Base-by-base conservation (phyloP, 2,329 filamentous ascomycete species). In the Fusarium musae region DNA sequence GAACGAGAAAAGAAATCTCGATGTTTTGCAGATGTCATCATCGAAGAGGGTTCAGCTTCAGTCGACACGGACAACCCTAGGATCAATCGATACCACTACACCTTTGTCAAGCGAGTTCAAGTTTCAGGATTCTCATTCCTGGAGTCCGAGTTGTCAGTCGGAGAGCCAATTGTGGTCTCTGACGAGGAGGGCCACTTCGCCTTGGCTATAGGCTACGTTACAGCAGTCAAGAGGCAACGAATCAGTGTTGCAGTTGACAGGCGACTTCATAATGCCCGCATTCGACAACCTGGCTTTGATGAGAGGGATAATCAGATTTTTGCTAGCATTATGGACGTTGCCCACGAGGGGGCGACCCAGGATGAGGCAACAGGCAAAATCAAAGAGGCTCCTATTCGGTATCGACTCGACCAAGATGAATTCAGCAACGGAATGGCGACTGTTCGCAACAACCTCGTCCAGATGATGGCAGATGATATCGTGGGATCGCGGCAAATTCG, bases 341-440 rank as follows among this genome's bases (percentile, higher is more conserved):
- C 86, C 11, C 78, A 80, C 9, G 87, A 91, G 75, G 89, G 87
- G 3, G 85, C 85, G 40, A 83, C 83, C 1, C 83, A 86, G 30
- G 84, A 88, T 40, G 84, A 89, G 63, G 85, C 87, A 9, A 82
- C 88, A 44, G 85, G 83, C 34, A 87, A 85, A 73, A 85, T 86
- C 72, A 85, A 87, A 65, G 85, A 87, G 63, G 81, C 87, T 8
- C 89, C 89, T 8, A 84, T 93, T 10, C 86, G 90, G 54, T 99
- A 97, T 78, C 92, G 96, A 30, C 86, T 99, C 8, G 96, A 99
- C 83, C 98, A 98, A 80, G 96, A 99, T 78, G 96, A 99, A 79
- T 99, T 99, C 82, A 97, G 94, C 83, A 98, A 97, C 78, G 96
- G 96, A 64, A 97, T 99, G 94, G 95, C 96, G 6, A 93, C 93